These are phyloP conservation scores for Ustilago tritici DNA, from an alignment of 1,284 basidiomycete species.

Conservation along the genomic window DNA sequence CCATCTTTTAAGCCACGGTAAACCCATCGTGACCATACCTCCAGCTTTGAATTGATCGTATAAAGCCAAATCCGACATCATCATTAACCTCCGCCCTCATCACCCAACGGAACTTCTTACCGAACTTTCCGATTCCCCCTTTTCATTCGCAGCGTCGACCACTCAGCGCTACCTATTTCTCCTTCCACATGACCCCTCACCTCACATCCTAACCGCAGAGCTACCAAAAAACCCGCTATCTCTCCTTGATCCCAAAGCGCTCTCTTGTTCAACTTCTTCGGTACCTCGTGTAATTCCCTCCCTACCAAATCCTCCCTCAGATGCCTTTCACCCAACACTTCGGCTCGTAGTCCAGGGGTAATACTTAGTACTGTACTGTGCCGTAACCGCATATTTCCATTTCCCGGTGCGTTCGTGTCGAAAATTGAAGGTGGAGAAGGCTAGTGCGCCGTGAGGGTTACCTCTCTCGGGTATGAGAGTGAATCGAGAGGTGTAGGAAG, in stretches of 20 bases:
- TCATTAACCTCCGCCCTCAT: no score
- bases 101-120: no score
- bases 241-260: conserved; percentile 1
- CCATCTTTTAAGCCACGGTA: background rate
- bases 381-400: conserved; percentile 1
- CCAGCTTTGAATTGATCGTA: background rate
- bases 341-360: background rate
- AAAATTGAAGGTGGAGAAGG: conserved; percentile 7
- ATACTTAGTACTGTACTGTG: conserved; percentile 12
- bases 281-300: background rate
- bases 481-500: background rate
- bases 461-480: background rate
- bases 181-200: background rate
- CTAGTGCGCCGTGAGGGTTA: background rate
- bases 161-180: background rate
- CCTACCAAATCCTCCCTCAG: background rate
- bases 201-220: background rate
- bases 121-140: no score
- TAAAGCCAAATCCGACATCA: background rate
- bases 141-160: no score
- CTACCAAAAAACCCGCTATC: background rate
- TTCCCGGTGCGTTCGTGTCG: background rate
- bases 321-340: conserved; percentile 17
- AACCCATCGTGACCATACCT: background rate
- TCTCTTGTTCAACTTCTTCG: background rate